Conservation (phyloP, 768 basidiomycete genomes). For the Galerina sulciceps region DNA sequence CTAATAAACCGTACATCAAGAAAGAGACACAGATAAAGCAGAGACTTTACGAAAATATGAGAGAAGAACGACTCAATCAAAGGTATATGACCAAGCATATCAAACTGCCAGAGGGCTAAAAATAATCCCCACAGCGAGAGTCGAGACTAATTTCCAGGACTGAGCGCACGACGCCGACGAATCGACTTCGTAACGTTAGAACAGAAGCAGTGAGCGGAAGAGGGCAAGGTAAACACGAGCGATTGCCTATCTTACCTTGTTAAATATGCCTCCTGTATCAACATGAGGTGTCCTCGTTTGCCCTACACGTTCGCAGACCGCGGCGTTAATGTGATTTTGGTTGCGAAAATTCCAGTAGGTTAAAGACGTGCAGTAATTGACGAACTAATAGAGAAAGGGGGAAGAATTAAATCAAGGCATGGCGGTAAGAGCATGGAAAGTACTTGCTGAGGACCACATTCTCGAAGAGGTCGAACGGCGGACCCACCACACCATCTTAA, state of each 20-base stretch:
- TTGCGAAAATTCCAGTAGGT: background rate
- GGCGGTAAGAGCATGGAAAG: too few relatives aligned
- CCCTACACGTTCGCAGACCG: constrained; percentile 11
- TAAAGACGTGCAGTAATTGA: background rate
- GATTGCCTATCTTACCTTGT: constrained; percentile 1
- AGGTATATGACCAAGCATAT: too few relatives aligned
- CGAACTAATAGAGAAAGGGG: background rate
- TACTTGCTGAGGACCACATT: too few relatives aligned
- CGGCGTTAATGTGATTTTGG: constrained; percentile 11
- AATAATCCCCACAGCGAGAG: too few relatives aligned
- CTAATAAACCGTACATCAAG: background rate
- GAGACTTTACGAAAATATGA: background rate
- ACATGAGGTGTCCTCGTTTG: constrained; percentile 19
- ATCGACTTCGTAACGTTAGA: background rate
- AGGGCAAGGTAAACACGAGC: background rate
- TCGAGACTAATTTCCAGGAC: too few relatives aligned
- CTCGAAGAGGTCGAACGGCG: too few relatives aligned
- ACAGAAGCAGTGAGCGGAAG: background rate
- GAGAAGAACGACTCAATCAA: background rate
- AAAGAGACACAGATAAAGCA: background rate
- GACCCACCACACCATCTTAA: too few relatives aligned
- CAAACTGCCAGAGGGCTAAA: too few relatives aligned
- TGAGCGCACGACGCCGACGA: too few relatives aligned
- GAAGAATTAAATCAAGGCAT: background rate
- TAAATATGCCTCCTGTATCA: constrained; percentile 15